These are phyloP conservation scores for Saturnispora diversa DNA, from an alignment of 805 yeast genomes.

Conservation along the genomic window DNA sequence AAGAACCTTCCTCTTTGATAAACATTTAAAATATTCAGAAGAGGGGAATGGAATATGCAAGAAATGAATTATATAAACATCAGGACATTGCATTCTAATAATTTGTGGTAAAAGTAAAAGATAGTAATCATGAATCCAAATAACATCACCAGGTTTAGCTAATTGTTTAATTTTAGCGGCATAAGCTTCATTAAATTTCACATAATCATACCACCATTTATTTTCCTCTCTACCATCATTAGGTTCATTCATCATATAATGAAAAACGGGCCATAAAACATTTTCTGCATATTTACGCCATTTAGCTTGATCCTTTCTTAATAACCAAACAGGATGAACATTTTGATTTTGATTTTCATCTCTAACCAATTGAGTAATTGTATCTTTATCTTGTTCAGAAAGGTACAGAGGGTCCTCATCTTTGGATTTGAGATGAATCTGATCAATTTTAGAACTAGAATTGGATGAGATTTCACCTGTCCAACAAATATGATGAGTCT, in stretches of 20 bases:
- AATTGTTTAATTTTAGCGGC: conserved; percentile 66
- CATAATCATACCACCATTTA: conserved; percentile 80
- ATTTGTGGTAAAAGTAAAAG: conserved; percentile 74
- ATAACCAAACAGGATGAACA: conserved; percentile 83
- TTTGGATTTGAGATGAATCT: background rate
- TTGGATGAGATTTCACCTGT: conserved; percentile 68
- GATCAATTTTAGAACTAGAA: background rate
- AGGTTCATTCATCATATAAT: conserved; percentile 76
- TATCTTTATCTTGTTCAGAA: conserved; percentile 45
- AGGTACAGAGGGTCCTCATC: conserved; percentile 57
- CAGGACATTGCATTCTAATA: conserved; percentile 66
- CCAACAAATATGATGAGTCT: conserved; percentile 87
- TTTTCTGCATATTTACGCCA: conserved; percentile 91
- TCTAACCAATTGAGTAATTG: conserved; percentile 41
- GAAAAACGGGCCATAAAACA: conserved; percentile 90
- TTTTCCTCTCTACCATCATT: conserved; percentile 63
- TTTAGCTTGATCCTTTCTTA: conserved; percentile 65
- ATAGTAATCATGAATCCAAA: conserved; percentile 91
- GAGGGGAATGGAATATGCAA: conserved; percentile 93
- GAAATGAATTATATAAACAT: conserved; percentile 68
- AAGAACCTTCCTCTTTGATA: conserved; percentile 73
- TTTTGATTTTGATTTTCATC: conserved; percentile 39
- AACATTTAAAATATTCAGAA: conserved; percentile 83
- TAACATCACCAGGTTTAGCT: conserved; percentile 81
- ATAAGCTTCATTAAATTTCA: conserved; percentile 82